Base-by-base conservation (phyloP, 495 filamentous ascomycete genomes). In the Podospora conica region DNA sequence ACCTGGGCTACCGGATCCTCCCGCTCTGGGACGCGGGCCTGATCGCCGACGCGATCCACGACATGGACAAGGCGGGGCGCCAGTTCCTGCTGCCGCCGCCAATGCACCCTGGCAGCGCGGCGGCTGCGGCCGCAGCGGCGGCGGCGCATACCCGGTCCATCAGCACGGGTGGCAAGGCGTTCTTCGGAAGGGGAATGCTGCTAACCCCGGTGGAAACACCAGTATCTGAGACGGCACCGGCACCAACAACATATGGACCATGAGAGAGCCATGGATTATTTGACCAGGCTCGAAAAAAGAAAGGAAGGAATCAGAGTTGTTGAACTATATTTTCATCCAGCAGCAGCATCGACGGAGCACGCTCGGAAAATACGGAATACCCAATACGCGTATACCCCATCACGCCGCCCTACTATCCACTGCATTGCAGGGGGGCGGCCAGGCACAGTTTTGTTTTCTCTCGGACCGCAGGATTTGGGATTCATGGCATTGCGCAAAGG, bases 41-140 rank as follows among this genome's bases (percentile, higher is more conserved):
- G 53, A 82, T 86, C 59, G 71, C 71, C 54, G 80, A 84, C 53
- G 82, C 82, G 11, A 55, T 81, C 62, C 74, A 76, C 67, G 81
- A 85, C 66, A 86, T 86, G 81, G 76, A 82, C 65, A 80, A 82
- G 53, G 83, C 83, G 18, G 80, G 77, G n/a, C 74, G 70, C 62
- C 76, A 80, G 67, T 69, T 74, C 5, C 54, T 74, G 22, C 64
- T 60, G 8, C 65, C 63, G 40, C 40, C 40, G 40, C 40, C 40
- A 18, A 1, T 8, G 18, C 18, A 48, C 18, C 40, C 40, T n/a
- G 40, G 40, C 40, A 48, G 40, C 2, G 40, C 40, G 6, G 40
- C 40, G 40, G 40, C 15, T 62, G 61, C 20, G 61, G 48, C 8
- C 54, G 61, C 59, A 67, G 71, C 59, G 64, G 64, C 60, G 22